Conservation (phyloP, 441 rosid genomes). For the Gossypium schwendimanii region DNA sequence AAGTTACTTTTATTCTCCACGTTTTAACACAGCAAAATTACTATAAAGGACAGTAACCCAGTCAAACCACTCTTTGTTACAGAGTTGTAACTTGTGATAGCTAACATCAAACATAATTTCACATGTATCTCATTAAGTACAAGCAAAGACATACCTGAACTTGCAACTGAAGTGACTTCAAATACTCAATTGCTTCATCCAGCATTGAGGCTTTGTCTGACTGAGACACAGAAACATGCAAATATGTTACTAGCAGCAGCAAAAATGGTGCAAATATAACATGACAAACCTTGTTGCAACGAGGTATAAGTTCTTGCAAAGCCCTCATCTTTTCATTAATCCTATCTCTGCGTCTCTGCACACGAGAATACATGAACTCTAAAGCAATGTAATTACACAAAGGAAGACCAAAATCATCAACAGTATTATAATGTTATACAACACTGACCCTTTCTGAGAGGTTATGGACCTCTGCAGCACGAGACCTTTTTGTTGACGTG, state of each 20-base stretch:
- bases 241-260: neutral
- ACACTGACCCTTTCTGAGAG: slow-evolving; percentile 79
- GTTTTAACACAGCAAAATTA: neutral
- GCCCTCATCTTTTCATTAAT: slow-evolving; percentile 82
- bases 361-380: neutral
- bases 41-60: neutral
- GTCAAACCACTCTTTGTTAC: neutral
- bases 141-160: slow-evolving; percentile 44
- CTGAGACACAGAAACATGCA: slow-evolving; percentile 31
- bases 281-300: slow-evolving; percentile 65
- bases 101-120: neutral
- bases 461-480: slow-evolving; percentile 94
- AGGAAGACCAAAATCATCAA: slow-evolving; percentile 5
- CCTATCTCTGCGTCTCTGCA: slow-evolving; percentile 72
- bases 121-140: neutral
- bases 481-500: slow-evolving; percentile 64
- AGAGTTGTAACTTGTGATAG: neutral
- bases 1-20: neutral
- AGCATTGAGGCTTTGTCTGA: slow-evolving; percentile 88
- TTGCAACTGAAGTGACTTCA: slow-evolving; percentile 73
- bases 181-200: slow-evolving; percentile 74
- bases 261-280: neutral
- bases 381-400: slow-evolving; percentile 10
- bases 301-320: slow-evolving; percentile 82
- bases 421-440: neutral